A percentile compares a stretch with the other conserved stretches of the same genome.
Conservation (phyloP, 2,329 filamentous ascomycete species). For the Chaetomium sp. region DNA sequence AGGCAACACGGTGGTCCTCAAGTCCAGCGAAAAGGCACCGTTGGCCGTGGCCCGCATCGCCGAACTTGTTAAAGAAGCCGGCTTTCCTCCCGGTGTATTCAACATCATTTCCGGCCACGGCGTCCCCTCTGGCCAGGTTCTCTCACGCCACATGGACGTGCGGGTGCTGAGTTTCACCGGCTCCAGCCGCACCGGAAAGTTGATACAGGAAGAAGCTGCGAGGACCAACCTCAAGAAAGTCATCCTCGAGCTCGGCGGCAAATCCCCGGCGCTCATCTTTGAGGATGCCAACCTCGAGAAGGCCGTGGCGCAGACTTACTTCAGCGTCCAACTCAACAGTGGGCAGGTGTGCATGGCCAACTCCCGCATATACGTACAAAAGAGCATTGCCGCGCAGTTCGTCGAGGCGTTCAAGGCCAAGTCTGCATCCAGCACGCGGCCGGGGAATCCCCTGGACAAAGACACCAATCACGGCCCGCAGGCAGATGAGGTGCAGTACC, state of each 20-base stretch:
- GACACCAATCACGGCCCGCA: conserved; percentile 39
- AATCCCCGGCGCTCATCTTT: conserved; percentile 58
- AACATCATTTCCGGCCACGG: conserved; percentile 69
- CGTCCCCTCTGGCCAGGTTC: conserved; percentile 56
- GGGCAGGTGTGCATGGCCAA: conserved; percentile 57
- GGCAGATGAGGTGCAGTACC: conserved; percentile 44
- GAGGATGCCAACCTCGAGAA: conserved; percentile 59
- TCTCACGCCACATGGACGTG: conserved; percentile 61
- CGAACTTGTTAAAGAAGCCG: conserved; percentile 60
- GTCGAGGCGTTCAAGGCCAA: conserved; percentile 49
- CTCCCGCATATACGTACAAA: conserved; percentile 52
- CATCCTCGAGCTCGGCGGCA: conserved; percentile 62
- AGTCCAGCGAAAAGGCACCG: conserved; percentile 49
- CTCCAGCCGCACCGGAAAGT: conserved; percentile 60
- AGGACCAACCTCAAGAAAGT: conserved; percentile 59
- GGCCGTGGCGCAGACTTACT: conserved; percentile 47
- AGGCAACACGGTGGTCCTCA: conserved; percentile 46
- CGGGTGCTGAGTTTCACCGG: conserved; percentile 75
- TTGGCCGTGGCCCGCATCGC: conserved; percentile 35
- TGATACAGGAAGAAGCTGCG: conserved; percentile 67
- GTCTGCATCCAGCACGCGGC: conserved; percentile 32
- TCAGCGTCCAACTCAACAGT: conserved; percentile 44
- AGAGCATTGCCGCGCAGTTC: conserved; percentile 48
- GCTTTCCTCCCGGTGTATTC: conserved; percentile 68
- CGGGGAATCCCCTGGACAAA: conserved; percentile 31